A percentile compares a stretch with the other conserved stretches of the same genome.
Conservation (phyloP, 139 green algal species). For the Tetradesmus obliquus region DNA sequence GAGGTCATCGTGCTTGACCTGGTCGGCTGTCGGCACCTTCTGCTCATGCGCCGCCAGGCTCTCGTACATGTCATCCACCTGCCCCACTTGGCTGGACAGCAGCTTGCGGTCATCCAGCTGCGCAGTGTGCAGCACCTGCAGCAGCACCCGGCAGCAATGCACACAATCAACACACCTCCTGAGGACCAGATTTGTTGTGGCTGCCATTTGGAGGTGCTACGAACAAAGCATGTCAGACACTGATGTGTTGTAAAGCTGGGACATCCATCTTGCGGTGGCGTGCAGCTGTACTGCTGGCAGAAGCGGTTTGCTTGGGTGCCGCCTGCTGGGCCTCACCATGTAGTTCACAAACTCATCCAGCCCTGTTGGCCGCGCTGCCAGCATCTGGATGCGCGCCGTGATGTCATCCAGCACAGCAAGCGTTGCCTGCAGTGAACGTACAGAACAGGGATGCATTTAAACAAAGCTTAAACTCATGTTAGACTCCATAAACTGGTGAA, state of each 20-base stretch:
- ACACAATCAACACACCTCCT: background rate
- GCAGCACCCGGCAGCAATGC: background rate
- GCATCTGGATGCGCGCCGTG: conserved; percentile 61
- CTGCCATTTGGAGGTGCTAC: too few species aligned
- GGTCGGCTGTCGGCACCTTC: conserved; percentile 71
- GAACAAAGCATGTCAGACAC: too few species aligned
- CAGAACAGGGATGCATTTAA: background rate
- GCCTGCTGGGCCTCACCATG: conserved; percentile 33
- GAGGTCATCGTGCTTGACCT: conserved; percentile 85
- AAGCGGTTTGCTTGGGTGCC: background rate
- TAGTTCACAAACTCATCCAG: conserved; percentile 83
- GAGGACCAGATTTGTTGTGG: background rate
- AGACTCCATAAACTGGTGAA: background rate
- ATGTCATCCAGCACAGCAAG: conserved; percentile 68
- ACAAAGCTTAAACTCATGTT: background rate
- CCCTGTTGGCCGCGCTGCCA: conserved; percentile 63
- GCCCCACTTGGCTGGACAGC: conserved; percentile 57
- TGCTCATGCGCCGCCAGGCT: conserved; percentile 80
- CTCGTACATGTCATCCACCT: conserved; percentile 90
- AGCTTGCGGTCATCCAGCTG: conserved; percentile 71
- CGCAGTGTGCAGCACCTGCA: conserved; percentile 69
- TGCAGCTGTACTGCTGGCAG: background rate
- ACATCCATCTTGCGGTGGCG: background rate
- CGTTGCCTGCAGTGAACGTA: conserved; percentile 41
- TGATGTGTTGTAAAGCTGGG: too few species aligned